Evolutionary conservation across 1,284 basidiomycete genomes (phyloP).

Genomic region (Irpex lacteus): DNA sequence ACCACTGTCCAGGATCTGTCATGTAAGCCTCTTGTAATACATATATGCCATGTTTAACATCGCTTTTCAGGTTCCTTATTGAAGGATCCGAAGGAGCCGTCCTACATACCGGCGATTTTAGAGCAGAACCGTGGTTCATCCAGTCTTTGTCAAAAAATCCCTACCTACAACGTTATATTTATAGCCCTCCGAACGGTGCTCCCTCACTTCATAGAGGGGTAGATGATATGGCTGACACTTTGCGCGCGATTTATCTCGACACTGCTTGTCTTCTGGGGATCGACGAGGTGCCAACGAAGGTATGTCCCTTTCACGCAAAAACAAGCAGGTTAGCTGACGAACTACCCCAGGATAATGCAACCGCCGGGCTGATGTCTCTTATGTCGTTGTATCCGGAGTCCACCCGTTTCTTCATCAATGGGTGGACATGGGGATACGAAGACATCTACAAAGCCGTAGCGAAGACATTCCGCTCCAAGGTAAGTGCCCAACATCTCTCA

Average conservation of each 20-base stretch:
- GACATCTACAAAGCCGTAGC: conserved; percentile 78
- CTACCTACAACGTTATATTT: conserved; percentile 67
- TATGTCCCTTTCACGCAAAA: conserved; percentile 22
- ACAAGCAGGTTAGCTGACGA: neutral
- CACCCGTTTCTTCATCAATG: conserved; percentile 84
- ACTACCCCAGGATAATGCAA: conserved; percentile 56
- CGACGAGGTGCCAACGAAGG: conserved; percentile 72
- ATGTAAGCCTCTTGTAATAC: conserved; percentile 52
- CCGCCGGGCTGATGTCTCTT: conserved; percentile 62
- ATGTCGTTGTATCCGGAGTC: conserved; percentile 65
- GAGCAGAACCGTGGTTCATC: conserved; percentile 81
- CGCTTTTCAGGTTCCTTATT: conserved; percentile 73
- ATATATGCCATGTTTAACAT: neutral
- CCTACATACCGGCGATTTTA: conserved; percentile 91
- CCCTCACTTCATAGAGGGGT: conserved; percentile 1
- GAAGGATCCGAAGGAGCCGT: conserved; percentile 72
- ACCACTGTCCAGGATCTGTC: conserved; percentile 91
- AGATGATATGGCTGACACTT: conserved; percentile 32
- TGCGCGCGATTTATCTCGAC: conserved; percentile 87
- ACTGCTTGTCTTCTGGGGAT: conserved; percentile 69
- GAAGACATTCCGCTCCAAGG: conserved; percentile 58
- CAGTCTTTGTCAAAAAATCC: conserved; percentile 66
- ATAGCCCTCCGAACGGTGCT: conserved; percentile 8
- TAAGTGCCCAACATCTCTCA: conserved; percentile 27
- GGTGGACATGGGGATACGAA: conserved; percentile 95